Evolutionary conservation across 495 filamentous ascomycete species (phyloP).

Genomic region (Penicillium maclennaniae): DNA sequence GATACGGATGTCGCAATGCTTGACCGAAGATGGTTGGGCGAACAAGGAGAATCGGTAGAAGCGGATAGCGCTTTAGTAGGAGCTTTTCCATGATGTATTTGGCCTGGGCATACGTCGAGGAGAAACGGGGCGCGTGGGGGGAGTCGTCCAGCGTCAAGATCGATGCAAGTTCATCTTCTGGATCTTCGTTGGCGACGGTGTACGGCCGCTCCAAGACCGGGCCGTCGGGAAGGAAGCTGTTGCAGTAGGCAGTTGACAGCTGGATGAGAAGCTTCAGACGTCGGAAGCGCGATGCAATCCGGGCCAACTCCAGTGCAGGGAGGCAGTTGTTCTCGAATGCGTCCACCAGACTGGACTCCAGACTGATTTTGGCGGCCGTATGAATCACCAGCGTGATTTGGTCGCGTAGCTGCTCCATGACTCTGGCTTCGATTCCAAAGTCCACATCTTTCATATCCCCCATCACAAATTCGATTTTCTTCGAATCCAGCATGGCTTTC

Average conservation of each 20-base stretch:
- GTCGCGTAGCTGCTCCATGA: conserved; percentile 19
- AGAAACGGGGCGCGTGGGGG: conserved; percentile 23
- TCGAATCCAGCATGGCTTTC: conserved; percentile 24
- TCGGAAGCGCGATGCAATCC: conserved; percentile 27
- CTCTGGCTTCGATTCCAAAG: conserved; percentile 23
- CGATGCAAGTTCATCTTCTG: conserved; percentile 31
- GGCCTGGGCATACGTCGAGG: conserved; percentile 36
- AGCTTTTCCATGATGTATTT: conserved; percentile 41
- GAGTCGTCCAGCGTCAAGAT: conserved; percentile 21
- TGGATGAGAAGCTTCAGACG: conserved; percentile 34
- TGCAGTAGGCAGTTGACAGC: conserved; percentile 34
- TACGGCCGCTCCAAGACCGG: conserved; percentile 30
- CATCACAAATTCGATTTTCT: conserved; percentile 30
- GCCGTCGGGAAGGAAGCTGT: conserved; percentile 38
- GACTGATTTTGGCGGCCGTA: conserved; percentile 34
- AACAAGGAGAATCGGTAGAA: conserved; percentile 33
- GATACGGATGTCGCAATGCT: conserved; percentile 35
- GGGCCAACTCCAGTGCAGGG: conserved; percentile 32
- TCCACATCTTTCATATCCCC: conserved; percentile 30
- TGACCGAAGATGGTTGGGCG: conserved; percentile 42
- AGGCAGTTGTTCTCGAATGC: conserved; percentile 38
- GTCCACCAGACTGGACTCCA: conserved; percentile 29
- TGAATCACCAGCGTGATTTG: conserved; percentile 39
- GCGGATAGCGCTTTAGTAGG: conserved; percentile 25
- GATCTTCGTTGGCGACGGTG: conserved; percentile 22